These are phyloP conservation scores for Boechera divaricarpa DNA, from an alignment of 345 rosid genomes.

Conservation along the genomic window DNA sequence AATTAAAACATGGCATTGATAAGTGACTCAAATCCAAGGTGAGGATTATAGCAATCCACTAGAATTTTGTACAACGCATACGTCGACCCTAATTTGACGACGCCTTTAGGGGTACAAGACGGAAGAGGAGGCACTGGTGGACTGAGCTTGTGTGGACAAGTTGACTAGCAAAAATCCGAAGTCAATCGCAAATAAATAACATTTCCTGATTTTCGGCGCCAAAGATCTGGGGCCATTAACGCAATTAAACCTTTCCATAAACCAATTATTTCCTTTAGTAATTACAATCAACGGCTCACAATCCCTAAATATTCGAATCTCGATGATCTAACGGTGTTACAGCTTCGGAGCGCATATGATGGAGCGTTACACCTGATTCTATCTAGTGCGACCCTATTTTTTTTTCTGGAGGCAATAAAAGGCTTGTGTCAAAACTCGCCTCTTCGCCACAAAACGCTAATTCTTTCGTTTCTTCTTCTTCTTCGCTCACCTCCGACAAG, in stretches of 20 bases:
- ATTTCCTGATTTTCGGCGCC: constrained; percentile 25
- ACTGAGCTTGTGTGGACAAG: no score
- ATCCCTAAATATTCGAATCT: not conserved
- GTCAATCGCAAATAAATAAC: not conserved
- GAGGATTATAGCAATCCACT: no score
- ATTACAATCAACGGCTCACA: not conserved
- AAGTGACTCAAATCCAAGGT: not conserved
- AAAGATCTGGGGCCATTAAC: constrained; percentile 20
- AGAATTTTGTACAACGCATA: no score
- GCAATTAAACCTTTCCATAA: not conserved
- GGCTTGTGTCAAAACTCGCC: constrained; percentile 32
- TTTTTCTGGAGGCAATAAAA: constrained; percentile 43
- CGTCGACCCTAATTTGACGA: no score
- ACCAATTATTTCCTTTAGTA: not conserved
- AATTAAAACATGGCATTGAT: no score
- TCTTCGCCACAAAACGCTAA: constrained; percentile 33
- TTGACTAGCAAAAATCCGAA: no score
- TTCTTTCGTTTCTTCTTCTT: constrained; percentile 23
- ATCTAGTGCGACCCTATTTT: constrained; percentile 37
- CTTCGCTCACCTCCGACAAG: constrained; percentile 42
- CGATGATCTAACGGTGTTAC: constrained; percentile 25
- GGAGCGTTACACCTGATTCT: constrained; percentile 10
- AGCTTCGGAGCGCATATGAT: not conserved
- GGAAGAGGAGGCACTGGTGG: no score
- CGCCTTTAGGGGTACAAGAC: no score